phyloP scores from a whole-genome alignment of 1,139 yeast genomes.

The Taiozyma sp. region DNA sequence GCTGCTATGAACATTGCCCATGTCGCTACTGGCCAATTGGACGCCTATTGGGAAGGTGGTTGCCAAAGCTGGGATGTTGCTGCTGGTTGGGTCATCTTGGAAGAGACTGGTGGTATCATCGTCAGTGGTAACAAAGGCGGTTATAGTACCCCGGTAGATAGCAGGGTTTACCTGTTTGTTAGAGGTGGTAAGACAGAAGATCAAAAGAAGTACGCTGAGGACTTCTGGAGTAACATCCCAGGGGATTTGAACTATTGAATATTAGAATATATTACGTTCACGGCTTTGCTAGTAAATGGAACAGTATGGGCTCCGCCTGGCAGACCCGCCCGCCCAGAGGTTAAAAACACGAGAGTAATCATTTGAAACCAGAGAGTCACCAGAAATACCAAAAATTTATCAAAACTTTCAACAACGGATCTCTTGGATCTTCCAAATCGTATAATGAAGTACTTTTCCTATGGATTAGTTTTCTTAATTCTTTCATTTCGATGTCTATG shows the following conservation, averaged over 20 bases:
- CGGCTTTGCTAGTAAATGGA: too few relatives aligned
- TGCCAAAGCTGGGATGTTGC: slow-evolving; percentile 62
- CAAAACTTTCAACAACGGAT: too few relatives aligned
- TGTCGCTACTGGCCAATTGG: slow-evolving; percentile 50
- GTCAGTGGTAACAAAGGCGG: slow-evolving; percentile 46
- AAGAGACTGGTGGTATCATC: slow-evolving; percentile 51
- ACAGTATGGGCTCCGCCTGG: too few relatives aligned
- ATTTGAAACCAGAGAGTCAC: too few relatives aligned
- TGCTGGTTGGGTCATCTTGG: slow-evolving; percentile 56
- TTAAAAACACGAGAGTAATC: too few relatives aligned
- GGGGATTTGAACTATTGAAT: slow-evolving; percentile 36
- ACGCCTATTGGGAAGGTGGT: slow-evolving; percentile 61
- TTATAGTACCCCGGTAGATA: slow-evolving; percentile 43
- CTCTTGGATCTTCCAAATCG: too few relatives aligned
- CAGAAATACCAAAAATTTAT: too few relatives aligned
- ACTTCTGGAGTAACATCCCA: slow-evolving; percentile 42
- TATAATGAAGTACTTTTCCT: too few relatives aligned
- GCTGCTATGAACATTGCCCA: slow-evolving; percentile 54
- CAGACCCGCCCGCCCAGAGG: too few relatives aligned
- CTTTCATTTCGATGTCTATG: too few relatives aligned
- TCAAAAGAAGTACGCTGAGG: slow-evolving; percentile 39
- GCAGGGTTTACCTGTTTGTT: slow-evolving; percentile 46
- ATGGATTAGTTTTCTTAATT: too few relatives aligned
- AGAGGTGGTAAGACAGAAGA: slow-evolving; percentile 39
- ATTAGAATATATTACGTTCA: too few relatives aligned